These are phyloP conservation scores for Ehretia macrophylla DNA, from an alignment of 257 asterid species.

Conservation along the genomic window DNA sequence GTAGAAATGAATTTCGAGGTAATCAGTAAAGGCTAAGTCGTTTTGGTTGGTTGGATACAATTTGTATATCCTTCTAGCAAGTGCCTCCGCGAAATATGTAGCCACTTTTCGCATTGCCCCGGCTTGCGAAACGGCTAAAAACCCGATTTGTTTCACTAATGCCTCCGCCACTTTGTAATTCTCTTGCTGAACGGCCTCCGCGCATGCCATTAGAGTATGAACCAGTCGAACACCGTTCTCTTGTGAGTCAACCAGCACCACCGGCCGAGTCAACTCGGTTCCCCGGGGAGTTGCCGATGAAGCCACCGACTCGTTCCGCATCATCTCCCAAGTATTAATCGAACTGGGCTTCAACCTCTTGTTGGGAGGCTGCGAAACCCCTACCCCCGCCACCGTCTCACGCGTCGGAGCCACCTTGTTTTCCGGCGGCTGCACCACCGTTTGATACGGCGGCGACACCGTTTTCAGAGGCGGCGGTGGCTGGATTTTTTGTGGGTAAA, in stretches of 20 bases:
- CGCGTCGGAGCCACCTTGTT: no score
- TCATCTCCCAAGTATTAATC: background rate
- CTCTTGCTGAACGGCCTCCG: conserved; percentile 61
- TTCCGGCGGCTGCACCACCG: conserved; percentile 31
- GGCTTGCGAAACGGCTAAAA: conserved; percentile 56
- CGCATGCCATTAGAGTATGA: conserved; percentile 72
- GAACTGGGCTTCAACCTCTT: conserved; percentile 33
- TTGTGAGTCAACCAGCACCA: conserved; percentile 59
- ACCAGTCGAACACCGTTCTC: conserved; percentile 67
- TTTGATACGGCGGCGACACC: conserved; percentile 3
- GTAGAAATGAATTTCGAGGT: conserved; percentile 20
- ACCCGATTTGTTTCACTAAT: conserved; percentile 49
- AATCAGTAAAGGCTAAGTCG: background rate
- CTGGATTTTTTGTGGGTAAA: conserved; percentile 29
- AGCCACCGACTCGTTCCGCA: conserved; percentile 1
- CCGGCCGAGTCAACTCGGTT: conserved; percentile 27
- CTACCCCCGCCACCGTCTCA: background rate
- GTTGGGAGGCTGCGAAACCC: background rate
- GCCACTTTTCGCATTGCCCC: conserved; percentile 36
- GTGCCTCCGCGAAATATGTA: conserved; percentile 10
- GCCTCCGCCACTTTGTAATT: conserved; percentile 53
- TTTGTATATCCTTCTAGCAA: conserved; percentile 8
- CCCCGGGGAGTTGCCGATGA: conserved; percentile 10
- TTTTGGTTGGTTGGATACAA: conserved; percentile 2
- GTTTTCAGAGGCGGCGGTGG: conserved; percentile 4